Conservation (phyloP, 73 alveolate species). For the Paramecium biaurelia region DNA sequence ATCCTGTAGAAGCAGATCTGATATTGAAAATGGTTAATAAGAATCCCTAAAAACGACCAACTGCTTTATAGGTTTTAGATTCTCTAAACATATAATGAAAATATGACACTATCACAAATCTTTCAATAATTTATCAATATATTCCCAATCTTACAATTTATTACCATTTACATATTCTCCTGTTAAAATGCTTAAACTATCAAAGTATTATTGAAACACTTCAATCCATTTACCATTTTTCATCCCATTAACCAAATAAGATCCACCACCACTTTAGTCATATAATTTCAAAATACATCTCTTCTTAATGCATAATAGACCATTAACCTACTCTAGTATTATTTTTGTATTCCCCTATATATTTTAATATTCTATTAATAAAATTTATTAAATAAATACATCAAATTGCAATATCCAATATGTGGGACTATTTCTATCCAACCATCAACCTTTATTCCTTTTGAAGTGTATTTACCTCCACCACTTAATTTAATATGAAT, state of each 20-base stretch:
- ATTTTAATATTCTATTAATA: neutral
- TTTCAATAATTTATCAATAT: neutral
- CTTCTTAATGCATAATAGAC: neutral
- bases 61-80: conserved; percentile 1
- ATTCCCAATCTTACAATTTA: neutral
- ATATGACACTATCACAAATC: neutral
- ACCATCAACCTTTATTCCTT: neutral
- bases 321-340: neutral
- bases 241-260: neutral
- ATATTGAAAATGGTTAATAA: neutral
- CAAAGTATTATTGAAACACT: neutral
- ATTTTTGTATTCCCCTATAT: neutral
- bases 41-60: neutral
- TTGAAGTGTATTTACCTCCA: neutral
- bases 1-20: neutral
- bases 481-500: neutral
- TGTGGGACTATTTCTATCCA: neutral
- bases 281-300: neutral
- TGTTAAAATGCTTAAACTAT: neutral
- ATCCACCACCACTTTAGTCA: neutral
- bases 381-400: neutral
- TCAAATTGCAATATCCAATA: neutral
- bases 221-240: conserved; percentile 10
- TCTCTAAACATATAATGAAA: neutral
- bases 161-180: neutral